A percentile compares a stretch with the other conserved stretches of the same genome.
Evolutionary conservation across 176 grass and related monocot species (phyloP).

Genomic region (Paspalum vaginatum): DNA sequence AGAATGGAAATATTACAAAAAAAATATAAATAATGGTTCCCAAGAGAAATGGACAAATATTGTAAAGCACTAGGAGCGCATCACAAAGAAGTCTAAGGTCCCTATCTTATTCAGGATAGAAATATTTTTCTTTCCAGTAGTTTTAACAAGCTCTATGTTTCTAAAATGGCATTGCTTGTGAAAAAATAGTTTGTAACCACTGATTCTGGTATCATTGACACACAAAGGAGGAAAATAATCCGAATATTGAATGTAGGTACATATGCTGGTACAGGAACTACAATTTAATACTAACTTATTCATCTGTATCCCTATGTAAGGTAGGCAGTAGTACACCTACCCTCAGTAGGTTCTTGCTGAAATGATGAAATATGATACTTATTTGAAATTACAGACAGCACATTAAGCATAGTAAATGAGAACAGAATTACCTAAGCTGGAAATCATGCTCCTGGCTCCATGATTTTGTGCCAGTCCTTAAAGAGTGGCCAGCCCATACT

Average conservation of each 20-base stretch:
- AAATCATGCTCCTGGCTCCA: constrained; percentile 95
- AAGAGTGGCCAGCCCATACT: constrained; percentile 72
- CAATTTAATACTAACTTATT: constrained; percentile 8
- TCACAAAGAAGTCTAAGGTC: constrained; percentile 27
- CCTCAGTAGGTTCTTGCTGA: constrained; percentile 3
- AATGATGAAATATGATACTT: background rate
- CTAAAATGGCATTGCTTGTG: background rate
- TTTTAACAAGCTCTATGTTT: constrained; percentile 22
- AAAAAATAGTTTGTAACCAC: constrained; percentile 20
- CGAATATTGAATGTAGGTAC: background rate
- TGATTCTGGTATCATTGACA: constrained; percentile 22
- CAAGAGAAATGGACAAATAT: background rate
- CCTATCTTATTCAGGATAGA: background rate
- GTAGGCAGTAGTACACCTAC: background rate
- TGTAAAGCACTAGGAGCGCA: background rate
- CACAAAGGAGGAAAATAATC: background rate
- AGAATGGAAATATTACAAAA: constrained; percentile 11
- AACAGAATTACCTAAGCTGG: constrained; percentile 80
- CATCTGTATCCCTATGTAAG: constrained; percentile 21
- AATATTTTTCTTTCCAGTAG: constrained; percentile 16
- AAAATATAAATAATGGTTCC: background rate
- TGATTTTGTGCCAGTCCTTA: constrained; percentile 63
- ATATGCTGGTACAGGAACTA: constrained; percentile 3
- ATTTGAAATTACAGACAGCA: constrained; percentile 31
- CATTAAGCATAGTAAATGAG: constrained; percentile 17